Conservation (phyloP, 345 rosid genomes). For the Pistacia vera region DNA sequence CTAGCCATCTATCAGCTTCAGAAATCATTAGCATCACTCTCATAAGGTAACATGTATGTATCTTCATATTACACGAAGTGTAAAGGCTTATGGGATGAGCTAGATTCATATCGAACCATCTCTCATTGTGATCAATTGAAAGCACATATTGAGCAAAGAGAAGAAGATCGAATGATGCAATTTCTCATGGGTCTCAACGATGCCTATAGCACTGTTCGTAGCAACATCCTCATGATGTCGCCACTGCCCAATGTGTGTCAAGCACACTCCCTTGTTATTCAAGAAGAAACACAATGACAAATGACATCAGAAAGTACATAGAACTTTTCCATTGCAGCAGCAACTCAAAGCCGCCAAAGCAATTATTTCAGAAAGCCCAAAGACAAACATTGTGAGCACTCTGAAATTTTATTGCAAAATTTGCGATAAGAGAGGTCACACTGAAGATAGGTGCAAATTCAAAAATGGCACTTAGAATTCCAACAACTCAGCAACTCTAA, state of each 20-base stretch:
- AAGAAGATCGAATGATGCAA: slow-evolving; percentile 9
- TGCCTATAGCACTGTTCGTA: neutral
- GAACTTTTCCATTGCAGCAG: slow-evolving; percentile 5
- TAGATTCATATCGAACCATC: neutral
- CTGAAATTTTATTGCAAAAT: slow-evolving; percentile 4
- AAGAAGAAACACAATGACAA: neutral
- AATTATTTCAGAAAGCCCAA: neutral
- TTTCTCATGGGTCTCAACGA: neutral
- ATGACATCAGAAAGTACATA: neutral
- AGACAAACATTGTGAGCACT: neutral
- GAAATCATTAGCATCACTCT: neutral
- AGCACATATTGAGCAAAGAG: neutral
- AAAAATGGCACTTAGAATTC: neutral
- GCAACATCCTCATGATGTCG: slow-evolving; percentile 5
- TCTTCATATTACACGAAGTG: neutral
- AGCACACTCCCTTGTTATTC: slow-evolving; percentile 2
- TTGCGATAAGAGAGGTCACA: slow-evolving; percentile 15
- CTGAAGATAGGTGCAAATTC: neutral
- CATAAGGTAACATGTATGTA: slow-evolving; percentile 19
- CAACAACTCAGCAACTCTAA: neutral
- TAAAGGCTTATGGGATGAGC: neutral
- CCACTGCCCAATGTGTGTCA: slow-evolving; percentile 5
- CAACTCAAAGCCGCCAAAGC: neutral
- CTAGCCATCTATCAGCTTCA: neutral
- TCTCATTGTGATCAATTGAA: neutral